Evolutionary conservation across 2,329 filamentous ascomycete genomes (phyloP).

Genomic region (Domatiomyces globalis): DNA sequence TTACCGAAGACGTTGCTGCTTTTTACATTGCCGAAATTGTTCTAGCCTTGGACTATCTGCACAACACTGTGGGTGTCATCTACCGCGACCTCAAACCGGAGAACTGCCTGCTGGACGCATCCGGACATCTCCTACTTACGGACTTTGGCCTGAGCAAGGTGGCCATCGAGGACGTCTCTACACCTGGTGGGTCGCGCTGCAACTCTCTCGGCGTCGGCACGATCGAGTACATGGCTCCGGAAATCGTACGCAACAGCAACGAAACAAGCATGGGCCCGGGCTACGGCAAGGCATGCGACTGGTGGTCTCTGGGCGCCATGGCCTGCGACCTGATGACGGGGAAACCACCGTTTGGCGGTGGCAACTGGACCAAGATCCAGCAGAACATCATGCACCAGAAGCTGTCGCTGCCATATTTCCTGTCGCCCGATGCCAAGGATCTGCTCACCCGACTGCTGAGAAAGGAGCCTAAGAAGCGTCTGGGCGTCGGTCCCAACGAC

Average conservation of each 20-base stretch:
- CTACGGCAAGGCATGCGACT: slow-evolving; percentile 91
- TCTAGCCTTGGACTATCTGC: slow-evolving; percentile 81
- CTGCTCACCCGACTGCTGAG: slow-evolving; percentile 75
- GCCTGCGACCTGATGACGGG: slow-evolving; percentile 89
- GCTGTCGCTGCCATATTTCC: slow-evolving; percentile 72
- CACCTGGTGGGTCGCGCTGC: slow-evolving; percentile 47
- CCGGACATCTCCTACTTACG: slow-evolving; percentile 85
- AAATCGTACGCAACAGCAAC: slow-evolving; percentile 72
- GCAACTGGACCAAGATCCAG: slow-evolving; percentile 88
- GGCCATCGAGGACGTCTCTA: slow-evolving; percentile 52
- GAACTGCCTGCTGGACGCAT: slow-evolving; percentile 82
- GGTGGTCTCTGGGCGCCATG: slow-evolving; percentile 94
- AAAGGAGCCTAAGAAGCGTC: slow-evolving; percentile 81
- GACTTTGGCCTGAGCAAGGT: slow-evolving; percentile 97
- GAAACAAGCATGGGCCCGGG: slow-evolving; percentile 16
- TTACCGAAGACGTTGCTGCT: slow-evolving; percentile 70
- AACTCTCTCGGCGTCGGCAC: slow-evolving; percentile 77
- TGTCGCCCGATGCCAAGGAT: slow-evolving; percentile 85
- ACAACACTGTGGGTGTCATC: slow-evolving; percentile 81
- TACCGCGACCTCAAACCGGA: slow-evolving; percentile 91
- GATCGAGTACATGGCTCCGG: slow-evolving; percentile 97
- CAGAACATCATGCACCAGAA: slow-evolving; percentile 94
- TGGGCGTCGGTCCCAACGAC: slow-evolving; percentile 83
- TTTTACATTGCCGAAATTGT: slow-evolving; percentile 99
- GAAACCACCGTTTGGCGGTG: slow-evolving; percentile 74